phyloP scores from a whole-genome alignment of 2,329 filamentous ascomycete genomes.

The Biscogniauxia sp. region DNA sequence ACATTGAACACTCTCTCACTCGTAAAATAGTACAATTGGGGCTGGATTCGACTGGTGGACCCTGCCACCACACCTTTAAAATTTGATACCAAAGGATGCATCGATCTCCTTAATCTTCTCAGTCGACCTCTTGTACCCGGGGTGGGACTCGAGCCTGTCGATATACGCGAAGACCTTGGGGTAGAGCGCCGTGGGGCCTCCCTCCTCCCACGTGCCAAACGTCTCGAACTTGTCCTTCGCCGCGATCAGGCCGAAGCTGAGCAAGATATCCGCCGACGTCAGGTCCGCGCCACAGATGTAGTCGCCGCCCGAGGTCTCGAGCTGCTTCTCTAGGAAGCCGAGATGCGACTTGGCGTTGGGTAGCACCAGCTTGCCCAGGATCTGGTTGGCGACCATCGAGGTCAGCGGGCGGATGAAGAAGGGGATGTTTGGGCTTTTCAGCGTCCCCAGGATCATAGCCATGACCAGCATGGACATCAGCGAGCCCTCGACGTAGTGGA shows the following conservation, averaged over 20 bases:
- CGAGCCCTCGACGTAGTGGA: slow-evolving; percentile 85
- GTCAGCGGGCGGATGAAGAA: slow-evolving; percentile 55
- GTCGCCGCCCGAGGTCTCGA: slow-evolving; percentile 42
- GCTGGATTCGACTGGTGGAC: not conserved
- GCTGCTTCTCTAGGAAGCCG: slow-evolving; percentile 47
- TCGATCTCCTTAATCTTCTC: slow-evolving; percentile 51
- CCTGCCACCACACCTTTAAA: slow-evolving; percentile 8
- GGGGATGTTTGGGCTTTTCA: slow-evolving; percentile 46
- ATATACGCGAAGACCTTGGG: slow-evolving; percentile 50
- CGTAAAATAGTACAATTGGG: no score
- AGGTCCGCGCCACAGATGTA: slow-evolving; percentile 51
- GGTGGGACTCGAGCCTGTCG: slow-evolving; percentile 42
- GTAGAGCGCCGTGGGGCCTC: slow-evolving; percentile 37
- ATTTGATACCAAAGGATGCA: slow-evolving; percentile 35
- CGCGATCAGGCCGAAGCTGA: slow-evolving; percentile 52
- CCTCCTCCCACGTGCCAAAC: slow-evolving; percentile 42
- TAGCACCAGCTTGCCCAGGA: slow-evolving; percentile 41
- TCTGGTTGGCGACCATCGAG: slow-evolving; percentile 41
- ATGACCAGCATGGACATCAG: slow-evolving; percentile 47
- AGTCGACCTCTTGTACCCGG: slow-evolving; percentile 47
- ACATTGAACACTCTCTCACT: not conserved
- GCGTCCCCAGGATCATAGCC: slow-evolving; percentile 26
- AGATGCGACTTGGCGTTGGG: slow-evolving; percentile 50
- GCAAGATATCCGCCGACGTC: slow-evolving; percentile 52
- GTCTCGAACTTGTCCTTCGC: slow-evolving; percentile 38